Percentiles rank a stretch among this genome's conserved stretches.
phyloP scores from a whole-genome alignment of 2,329 filamentous ascomycete genomes.

The Pseudogymnoascus sp. region DNA sequence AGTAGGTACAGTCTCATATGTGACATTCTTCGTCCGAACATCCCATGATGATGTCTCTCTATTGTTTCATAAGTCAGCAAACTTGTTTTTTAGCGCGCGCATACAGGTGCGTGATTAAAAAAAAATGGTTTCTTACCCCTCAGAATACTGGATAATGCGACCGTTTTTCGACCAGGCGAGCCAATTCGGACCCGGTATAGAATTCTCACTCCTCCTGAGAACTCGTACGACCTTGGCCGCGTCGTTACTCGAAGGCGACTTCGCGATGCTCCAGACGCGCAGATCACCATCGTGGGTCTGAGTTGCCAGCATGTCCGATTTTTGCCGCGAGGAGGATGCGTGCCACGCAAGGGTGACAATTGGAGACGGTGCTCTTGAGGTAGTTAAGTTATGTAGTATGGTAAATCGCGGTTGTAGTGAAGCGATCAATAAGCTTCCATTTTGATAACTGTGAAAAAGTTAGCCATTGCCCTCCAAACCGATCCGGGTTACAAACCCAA shows the following conservation, averaged over 20 bases:
- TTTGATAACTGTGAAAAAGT: conserved; percentile 64
- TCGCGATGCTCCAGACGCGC: conserved; percentile 93
- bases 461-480: conserved; percentile 3
- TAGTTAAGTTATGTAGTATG: conserved; percentile 86
- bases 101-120: conserved; percentile 27
- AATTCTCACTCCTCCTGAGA: conserved; percentile 71
- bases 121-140: conserved; percentile 57
- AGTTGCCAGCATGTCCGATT: conserved; percentile 94
- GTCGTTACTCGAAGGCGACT: conserved; percentile 63
- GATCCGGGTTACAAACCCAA: conserved; percentile 58
- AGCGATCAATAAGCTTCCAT: conserved; percentile 87
- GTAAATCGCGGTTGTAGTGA: conserved; percentile 87
- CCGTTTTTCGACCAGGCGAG: conserved; percentile 98
- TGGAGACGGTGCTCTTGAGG: conserved; percentile 74
- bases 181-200: conserved; percentile 76
- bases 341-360: conserved; percentile 90
- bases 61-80: conserved; percentile 29
- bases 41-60: conserved; percentile 94
- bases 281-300: conserved; percentile 90
- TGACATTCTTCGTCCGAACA: conserved; percentile 95
- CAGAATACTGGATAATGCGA: conserved; percentile 84
- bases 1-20: conserved; percentile 81
- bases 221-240: conserved; percentile 84
- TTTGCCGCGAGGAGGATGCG: conserved; percentile 89
- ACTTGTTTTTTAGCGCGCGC: conserved; percentile 44